Evolutionary conservation across 176 grass and related monocot species (phyloP), one percentile per base, ranked within the genome.

Genomic region (Musa itinerans): DNA sequence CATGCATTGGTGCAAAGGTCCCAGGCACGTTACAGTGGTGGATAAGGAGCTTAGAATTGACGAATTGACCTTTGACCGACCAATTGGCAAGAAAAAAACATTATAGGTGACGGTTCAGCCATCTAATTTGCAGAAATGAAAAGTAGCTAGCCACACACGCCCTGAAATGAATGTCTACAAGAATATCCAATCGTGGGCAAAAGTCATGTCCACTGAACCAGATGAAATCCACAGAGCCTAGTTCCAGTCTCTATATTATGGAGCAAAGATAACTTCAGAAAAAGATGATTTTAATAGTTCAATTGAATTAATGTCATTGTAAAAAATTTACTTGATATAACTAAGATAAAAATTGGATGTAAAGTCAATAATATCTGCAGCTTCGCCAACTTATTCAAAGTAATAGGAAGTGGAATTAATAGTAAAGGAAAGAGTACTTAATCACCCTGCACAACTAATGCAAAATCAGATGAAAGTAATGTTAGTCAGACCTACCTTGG

Each of bases 401-500:
- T 64, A 25, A 5, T 3, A 29, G 21, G 10, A 64, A 68, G 34
- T 68, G 24, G 3, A 43, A 43, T 17, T 68, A 15, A 26, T 29
- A 68, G 21, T 16, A 34, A 1, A 12, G 24, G 34, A 34, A 29
- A 29, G 16, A 0, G 1, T 68, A 4, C 2, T 64, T 25, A 64
- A 24, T 64, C 9, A 23, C 25, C 34, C 26, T 19, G 65, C 21
- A 17, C 8, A 19, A 51, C 43, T 21, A 21, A 29, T 19, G 12
- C n/a, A 26, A 27, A 53, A 23, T 23, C 8, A 53, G 11, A 24
- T 13, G 15, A 72, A 22, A 24, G 29, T n/a, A 12, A 1, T 11
- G 17, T 53, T 53, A 52, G 1, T 72, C 70, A 86, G 52, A 48
- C 65, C 0, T 75, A 98, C 94, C 83, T 93, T 81, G 79, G 88